Base-by-base conservation (phyloP, 1,284 basidiomycete genomes). In the Cutaneotrichosporon cavernicola region DNA sequence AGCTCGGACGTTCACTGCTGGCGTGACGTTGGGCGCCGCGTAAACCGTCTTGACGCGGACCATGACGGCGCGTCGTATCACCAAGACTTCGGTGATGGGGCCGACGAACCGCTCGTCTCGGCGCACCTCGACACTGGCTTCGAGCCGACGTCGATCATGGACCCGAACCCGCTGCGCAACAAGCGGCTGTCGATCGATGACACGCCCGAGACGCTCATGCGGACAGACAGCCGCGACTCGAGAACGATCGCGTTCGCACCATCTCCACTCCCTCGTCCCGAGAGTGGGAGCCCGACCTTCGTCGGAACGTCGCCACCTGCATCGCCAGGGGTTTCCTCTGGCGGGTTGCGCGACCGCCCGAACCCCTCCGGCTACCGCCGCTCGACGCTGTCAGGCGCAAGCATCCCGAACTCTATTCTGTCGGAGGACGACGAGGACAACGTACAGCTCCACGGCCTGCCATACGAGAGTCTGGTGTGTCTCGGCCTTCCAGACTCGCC, bases 1-100 rank as follows among this genome's bases (percentile, higher is more conserved):
- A 87, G 85, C 61, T 91, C 92, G 8, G 89, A 85, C 66, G 85
- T 97, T 68, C 87, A 85, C 71, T 84, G 93, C 32, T 99, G 96
- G 96, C 84, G 82, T 31, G 85, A 86, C 63, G 82, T 85, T 2
- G 82, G 80, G 0, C 65, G 76, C 21, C 70, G 77, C n/a, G 69
- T 78, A 21, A 56, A 67, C 47, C 64, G 79, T 88, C 30, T 97
- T 90, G 93, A 84, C 81, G 22, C 80, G 81, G 63, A 79, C 81
- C 69, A 65, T 30, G 76, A 70, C 55, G 72, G 71, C 10, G 67
- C 65, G 21, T 66, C 67, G 11, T 73, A 73, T 55, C 56, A 57
- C 57, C 30, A 40, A 14, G 46, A 30, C 11, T 34, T 49, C 2
- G 61, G 65, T 32, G 58, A 59, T 21, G 49, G 18, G 11, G n/a